Evolutionary conservation across 805 yeast species (phyloP).

Genomic region (Pichia rugopelliculosa): DNA sequence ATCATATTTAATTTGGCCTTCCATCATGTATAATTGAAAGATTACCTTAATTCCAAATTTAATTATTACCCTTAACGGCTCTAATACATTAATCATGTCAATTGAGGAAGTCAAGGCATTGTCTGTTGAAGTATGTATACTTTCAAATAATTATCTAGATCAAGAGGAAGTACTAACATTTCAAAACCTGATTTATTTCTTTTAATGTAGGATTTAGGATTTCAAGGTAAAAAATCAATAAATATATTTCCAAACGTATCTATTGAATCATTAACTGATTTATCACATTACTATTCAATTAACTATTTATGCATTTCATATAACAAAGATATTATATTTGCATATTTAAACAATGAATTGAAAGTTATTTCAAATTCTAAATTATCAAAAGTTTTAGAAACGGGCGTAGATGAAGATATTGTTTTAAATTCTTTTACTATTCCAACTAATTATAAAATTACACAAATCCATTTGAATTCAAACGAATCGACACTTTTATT

Average conservation of each 20-base stretch:
- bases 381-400: conserved; percentile 14
- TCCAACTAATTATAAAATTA: conserved; percentile 2
- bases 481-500: conserved; percentile 16
- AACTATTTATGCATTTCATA: conserved; percentile 20
- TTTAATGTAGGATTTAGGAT: conserved; percentile 25
- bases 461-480: conserved; percentile 19
- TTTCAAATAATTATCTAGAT: background rate
- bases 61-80: background rate
- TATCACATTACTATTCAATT: conserved; percentile 2
- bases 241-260: conserved; percentile 16
- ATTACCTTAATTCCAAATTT: background rate
- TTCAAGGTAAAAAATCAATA: conserved; percentile 22
- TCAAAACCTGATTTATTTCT: background rate
- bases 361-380: conserved; percentile 15
- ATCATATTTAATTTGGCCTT: too few relatives aligned
- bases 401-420: conserved; percentile 11
- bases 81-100: background rate
- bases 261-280: background rate
- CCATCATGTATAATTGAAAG: too few relatives aligned
- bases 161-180: background rate
- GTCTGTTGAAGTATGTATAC: background rate
- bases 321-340: conserved; percentile 15
- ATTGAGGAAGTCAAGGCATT: background rate
- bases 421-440: background rate
- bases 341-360: conserved; percentile 14